These are phyloP conservation scores for Aspergillus felis DNA, from an alignment of 2,329 filamentous ascomycete species.

Conservation along the genomic window DNA sequence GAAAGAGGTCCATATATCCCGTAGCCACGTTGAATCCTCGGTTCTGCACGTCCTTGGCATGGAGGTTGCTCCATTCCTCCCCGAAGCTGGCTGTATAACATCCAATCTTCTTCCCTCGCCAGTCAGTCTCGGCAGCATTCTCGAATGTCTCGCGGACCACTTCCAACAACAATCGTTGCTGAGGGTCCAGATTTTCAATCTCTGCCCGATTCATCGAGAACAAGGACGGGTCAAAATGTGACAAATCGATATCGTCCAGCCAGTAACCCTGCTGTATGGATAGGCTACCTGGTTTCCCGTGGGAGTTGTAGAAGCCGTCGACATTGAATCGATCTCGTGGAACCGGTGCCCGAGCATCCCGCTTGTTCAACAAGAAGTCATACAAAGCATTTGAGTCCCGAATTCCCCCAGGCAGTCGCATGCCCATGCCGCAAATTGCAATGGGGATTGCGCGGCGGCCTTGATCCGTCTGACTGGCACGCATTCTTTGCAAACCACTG, in stretches of 20 bases:
- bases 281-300: constrained; percentile 7
- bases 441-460: constrained; percentile 7
- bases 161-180: constrained; percentile 31
- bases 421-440: constrained; percentile 23
- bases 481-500: not conserved
- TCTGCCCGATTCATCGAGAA: constrained; percentile 25
- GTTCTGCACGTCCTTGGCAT: constrained; percentile 15
- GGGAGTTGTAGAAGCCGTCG: constrained; percentile 20
- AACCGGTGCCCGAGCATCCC: constrained; percentile 16
- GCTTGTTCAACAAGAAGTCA: constrained; percentile 19
- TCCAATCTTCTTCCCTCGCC: constrained; percentile 28
- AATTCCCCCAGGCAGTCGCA: constrained; percentile 20
- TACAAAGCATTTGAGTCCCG: constrained; percentile 15
- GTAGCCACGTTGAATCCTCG: not conserved
- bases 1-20: constrained; percentile 12
- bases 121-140: constrained; percentile 25
- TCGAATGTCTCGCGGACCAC: constrained; percentile 33
- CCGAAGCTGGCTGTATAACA: constrained; percentile 23
- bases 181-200: constrained; percentile 25
- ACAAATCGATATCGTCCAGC: not conserved
- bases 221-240: constrained; percentile 22
- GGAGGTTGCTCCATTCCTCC: constrained; percentile 23
- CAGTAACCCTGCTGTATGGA: not conserved
- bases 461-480: not conserved
- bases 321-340: constrained; percentile 22